These are phyloP conservation scores for Aspergillus bertholletiae DNA, from an alignment of 495 filamentous ascomycete species.

Conservation along the genomic window DNA sequence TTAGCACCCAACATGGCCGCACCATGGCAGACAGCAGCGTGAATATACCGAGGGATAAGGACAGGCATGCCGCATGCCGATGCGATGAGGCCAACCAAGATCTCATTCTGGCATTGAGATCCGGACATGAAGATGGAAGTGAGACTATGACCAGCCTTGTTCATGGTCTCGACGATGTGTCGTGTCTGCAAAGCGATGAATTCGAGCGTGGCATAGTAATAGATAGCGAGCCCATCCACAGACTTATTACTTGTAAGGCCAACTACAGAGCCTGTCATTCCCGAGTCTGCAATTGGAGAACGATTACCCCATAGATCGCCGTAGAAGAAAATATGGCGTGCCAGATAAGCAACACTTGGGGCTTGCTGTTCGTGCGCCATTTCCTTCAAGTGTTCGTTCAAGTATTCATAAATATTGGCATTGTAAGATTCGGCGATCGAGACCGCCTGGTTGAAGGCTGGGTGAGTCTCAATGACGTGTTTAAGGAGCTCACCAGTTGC, in stretches of 20 bases:
- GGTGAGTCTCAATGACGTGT: conserved; percentile 90
- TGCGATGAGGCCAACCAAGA: conserved; percentile 86
- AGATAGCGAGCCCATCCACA: conserved; percentile 78
- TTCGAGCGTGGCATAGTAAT: conserved; percentile 93
- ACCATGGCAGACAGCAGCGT: conserved; percentile 94
- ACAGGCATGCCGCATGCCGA: conserved; percentile 90
- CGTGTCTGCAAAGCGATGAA: conserved; percentile 96
- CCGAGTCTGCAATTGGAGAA: conserved; percentile 85
- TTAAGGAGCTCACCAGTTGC: conserved; percentile 93
- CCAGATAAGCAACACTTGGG: conserved; percentile 77
- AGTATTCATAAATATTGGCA: conserved; percentile 86
- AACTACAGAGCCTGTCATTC: conserved; percentile 85
- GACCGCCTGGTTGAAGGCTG: conserved; percentile 73
- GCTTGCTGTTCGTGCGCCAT: conserved; percentile 63
- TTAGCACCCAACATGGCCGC: conserved; percentile 97
- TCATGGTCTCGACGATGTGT: conserved; percentile 94
- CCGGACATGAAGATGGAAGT: conserved; percentile 97
- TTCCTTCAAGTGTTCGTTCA: conserved; percentile 82
- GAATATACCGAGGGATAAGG: conserved; percentile 83
- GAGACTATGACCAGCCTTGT: conserved; percentile 76
- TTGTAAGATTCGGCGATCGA: conserved; percentile 74
- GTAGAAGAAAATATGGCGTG: conserved; percentile 95
- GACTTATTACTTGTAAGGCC: conserved; percentile 82
- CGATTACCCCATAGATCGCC: conserved; percentile 98
- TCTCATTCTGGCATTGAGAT: conserved; percentile 91